Evolutionary conservation across 192 early-diverging fungal genomes (phyloP), one percentile per base, ranked within the genome.

Genomic region (Linnemannia zychae): DNA sequence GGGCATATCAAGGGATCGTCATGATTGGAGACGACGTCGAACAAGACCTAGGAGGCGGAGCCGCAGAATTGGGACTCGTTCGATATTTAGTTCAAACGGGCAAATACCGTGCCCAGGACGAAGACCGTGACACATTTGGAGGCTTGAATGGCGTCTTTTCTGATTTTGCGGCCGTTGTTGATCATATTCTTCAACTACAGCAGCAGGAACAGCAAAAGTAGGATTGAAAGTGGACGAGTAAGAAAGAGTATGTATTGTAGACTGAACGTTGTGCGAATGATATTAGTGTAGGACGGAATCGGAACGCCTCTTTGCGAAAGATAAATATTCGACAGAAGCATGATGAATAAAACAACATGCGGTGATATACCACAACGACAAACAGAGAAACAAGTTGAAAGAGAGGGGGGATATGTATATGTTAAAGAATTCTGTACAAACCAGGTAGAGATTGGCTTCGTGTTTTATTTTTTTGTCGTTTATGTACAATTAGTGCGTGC

Each of bases 11-110:
- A 13, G 67, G 73, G 6, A 95, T 94, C 47, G 94, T 94, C 1
- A 97, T 97, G 93, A 92, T 98, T 72, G 97, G 97, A 48, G 97
- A 98, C 81, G 96, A 97, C 49, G 94, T 97, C 9, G 81, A 90
- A 12, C 94, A 94, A 44, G 97, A 98, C 84, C 90, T 97, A 5
- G 95, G 94, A 28, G 95, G 92, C 33, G 95, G 94, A 6, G 97
- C 96, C 5, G 90, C 92, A 57, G 92, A 90, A 24, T 82, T 95
- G 67, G 96, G 97, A 4, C 88, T 98, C 15, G 85, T 89, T 72
- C 72, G 81, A 15, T 85, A 78, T 36, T 80, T 90, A 73, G 96
- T 98, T 44, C 89, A 92, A 46, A 97, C 96, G 11, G 96, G 96
- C 3, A 97, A 98, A 81, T 98, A 97, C 84, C 86, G 93, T 31